Percentiles rank a stretch among this genome's conserved stretches.
Conservation (phyloP, 805 yeast species). For the Pichia rugopelliculosa region DNA sequence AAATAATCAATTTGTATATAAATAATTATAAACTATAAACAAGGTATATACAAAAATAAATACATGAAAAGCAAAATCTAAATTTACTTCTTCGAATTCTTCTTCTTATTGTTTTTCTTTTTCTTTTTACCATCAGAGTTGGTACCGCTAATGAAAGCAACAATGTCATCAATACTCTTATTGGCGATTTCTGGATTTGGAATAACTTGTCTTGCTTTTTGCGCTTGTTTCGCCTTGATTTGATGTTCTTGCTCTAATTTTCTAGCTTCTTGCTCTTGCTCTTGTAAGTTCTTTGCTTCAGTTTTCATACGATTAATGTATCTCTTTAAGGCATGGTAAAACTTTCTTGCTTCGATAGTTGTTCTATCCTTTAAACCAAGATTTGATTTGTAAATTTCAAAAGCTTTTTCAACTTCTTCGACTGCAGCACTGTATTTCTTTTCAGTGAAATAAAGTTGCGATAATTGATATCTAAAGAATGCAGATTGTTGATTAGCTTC, state of each 20-base stretch:
- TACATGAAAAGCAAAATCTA: background rate
- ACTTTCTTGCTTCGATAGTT: constrained; percentile 60
- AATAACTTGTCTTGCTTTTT: constrained; percentile 28
- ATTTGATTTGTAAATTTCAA: constrained; percentile 44
- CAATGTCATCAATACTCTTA: constrained; percentile 64
- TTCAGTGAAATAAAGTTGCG: constrained; percentile 47
- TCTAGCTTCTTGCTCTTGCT: constrained; percentile 19
- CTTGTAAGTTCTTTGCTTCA: constrained; percentile 17
- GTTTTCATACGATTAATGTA: constrained; percentile 31
- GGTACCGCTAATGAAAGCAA: constrained; percentile 65
- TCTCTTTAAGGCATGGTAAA: constrained; percentile 50
- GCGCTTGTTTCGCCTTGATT: constrained; percentile 22
- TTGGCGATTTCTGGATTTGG: constrained; percentile 50
- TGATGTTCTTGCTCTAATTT: constrained; percentile 14
- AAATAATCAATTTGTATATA: background rate
- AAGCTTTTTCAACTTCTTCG: constrained; percentile 49
- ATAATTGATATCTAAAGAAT: constrained; percentile 59
- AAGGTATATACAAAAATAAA: constrained; percentile 4
- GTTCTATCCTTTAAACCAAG: constrained; percentile 63
- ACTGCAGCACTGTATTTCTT: constrained; percentile 51
- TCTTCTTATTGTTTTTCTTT: constrained; percentile 21
- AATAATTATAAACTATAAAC: constrained; percentile 6
- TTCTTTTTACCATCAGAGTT: constrained; percentile 23
- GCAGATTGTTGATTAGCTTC: constrained; percentile 55
- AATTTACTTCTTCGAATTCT: constrained; percentile 17